These are phyloP conservation scores for Colletotrichum agaves DNA, from an alignment of 2,329 filamentous ascomycete species.

Conservation along the genomic window DNA sequence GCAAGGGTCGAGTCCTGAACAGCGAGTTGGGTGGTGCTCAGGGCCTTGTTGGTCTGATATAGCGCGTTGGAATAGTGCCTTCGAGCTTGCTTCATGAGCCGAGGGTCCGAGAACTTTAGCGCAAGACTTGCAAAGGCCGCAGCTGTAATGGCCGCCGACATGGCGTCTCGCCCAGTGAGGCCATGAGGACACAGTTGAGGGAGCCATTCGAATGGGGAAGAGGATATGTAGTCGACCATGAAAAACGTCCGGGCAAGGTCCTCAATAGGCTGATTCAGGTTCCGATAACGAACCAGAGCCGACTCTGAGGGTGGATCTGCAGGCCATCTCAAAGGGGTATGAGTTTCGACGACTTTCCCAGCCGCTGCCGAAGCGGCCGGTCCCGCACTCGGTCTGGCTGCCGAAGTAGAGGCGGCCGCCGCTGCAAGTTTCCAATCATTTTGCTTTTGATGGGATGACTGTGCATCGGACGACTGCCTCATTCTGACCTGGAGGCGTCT, in stretches of 20 bases:
- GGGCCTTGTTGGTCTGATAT: constrained; percentile 27
- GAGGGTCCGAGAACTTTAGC: constrained; percentile 27
- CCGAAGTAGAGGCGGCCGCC: constrained; percentile 3
- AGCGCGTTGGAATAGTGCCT: constrained; percentile 39
- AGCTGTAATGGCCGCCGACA: constrained; percentile 41
- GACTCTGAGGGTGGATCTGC: constrained; percentile 1
- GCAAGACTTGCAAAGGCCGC: constrained; percentile 42
- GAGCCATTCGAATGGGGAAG: constrained; percentile 43
- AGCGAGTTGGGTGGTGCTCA: constrained; percentile 38
- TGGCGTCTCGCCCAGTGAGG: constrained; percentile 32
- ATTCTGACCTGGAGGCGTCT: constrained; percentile 22
- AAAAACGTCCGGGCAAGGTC: constrained; percentile 40
- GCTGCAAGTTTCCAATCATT: neutral
- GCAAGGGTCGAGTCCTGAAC: constrained; percentile 42
- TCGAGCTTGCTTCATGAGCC: constrained; percentile 39
- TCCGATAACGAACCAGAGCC: constrained; percentile 23
- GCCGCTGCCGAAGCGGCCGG: neutral
- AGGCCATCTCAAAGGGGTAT: neutral
- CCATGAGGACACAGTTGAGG: constrained; percentile 36
- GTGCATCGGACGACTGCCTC: neutral
- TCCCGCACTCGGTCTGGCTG: neutral
- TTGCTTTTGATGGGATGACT: neutral
- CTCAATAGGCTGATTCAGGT: constrained; percentile 19
- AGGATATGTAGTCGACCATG: constrained; percentile 42
- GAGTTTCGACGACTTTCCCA: neutral